phyloP scores from a whole-genome alignment of 2,329 filamentous ascomycete species.

The Aureobasidium namibiae region DNA sequence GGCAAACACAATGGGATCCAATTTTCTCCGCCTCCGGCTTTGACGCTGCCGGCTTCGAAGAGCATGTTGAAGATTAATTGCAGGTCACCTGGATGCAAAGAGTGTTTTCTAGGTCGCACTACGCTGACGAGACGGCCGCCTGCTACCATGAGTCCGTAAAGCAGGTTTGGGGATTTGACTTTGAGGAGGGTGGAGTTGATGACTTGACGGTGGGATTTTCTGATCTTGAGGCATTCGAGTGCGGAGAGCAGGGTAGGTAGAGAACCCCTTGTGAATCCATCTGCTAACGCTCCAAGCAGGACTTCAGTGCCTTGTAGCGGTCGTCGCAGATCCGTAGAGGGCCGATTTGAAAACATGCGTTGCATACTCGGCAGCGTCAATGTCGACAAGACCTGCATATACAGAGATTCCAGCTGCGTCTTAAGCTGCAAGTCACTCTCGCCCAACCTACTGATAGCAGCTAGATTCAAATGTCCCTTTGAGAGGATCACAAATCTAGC shows the following conservation, averaged over 20 bases:
- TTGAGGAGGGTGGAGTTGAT: slow-evolving; percentile 87
- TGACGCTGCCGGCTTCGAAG: slow-evolving; percentile 87
- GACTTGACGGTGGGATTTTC: slow-evolving; percentile 74
- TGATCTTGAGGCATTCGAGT: slow-evolving; percentile 84
- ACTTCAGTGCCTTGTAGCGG: slow-evolving; percentile 88
- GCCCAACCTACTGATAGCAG: slow-evolving; percentile 84
- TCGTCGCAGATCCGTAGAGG: slow-evolving; percentile 86
- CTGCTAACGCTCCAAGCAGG: slow-evolving; percentile 81
- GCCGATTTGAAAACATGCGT: slow-evolving; percentile 79
- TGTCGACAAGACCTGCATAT: slow-evolving; percentile 97
- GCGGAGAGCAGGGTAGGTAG: slow-evolving; percentile 81
- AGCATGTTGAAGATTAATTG: slow-evolving; percentile 99
- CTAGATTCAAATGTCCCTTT: slow-evolving; percentile 81
- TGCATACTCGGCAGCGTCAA: slow-evolving; percentile 80
- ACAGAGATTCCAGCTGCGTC: slow-evolving; percentile 82
- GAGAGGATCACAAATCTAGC: slow-evolving; percentile 79
- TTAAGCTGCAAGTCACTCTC: slow-evolving; percentile 86
- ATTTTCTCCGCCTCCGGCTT: slow-evolving; percentile 87
- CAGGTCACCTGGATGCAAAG: slow-evolving; percentile 87
- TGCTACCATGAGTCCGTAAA: slow-evolving; percentile 90
- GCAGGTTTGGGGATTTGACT: slow-evolving; percentile 63
- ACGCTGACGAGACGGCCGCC: slow-evolving; percentile 91
- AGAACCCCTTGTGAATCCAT: slow-evolving; percentile 90
- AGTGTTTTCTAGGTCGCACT: slow-evolving; percentile 87
- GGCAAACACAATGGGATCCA: slow-evolving; percentile 96